Evolutionary conservation across 345 rosid genomes (phyloP).

Genomic region (Moricandia moricandioides): DNA sequence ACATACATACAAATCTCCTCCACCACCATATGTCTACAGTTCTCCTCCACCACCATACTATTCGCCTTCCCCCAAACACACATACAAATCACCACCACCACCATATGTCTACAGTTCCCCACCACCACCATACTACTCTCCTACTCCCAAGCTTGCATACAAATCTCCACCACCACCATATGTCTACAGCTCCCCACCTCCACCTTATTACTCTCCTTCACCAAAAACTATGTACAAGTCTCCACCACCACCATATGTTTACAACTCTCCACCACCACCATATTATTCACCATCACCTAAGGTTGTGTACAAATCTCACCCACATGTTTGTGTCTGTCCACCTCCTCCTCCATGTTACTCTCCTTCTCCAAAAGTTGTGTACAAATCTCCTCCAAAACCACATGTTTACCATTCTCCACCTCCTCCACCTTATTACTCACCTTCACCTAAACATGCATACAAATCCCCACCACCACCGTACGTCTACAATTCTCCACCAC

Average conservation of each 20-base stretch:
- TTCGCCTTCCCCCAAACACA: neutral
- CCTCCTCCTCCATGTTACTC: neutral
- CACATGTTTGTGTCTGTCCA: neutral
- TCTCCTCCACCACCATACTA: neutral
- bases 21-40: neutral
- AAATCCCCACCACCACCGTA: neutral
- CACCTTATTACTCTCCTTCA: neutral
- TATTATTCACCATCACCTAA: neutral
- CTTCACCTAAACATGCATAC: neutral
- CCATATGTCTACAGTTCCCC: neutral
- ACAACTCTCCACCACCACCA: neutral
- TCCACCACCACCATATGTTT: neutral
- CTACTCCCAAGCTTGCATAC: neutral
- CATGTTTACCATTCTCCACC: neutral
- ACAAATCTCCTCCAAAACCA: slow-evolving; percentile 6
- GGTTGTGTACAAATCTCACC: neutral
- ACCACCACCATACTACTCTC: slow-evolving; percentile 3
- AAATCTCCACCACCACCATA: slow-evolving; percentile 2
- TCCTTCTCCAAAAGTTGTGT: neutral
- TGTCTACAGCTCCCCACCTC: neutral
- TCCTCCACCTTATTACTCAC: neutral
- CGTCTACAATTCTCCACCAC: neutral
- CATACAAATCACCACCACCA: slow-evolving; percentile 4
- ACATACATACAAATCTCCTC: neutral
- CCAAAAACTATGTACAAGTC: neutral